Evolutionary conservation across 1,139 yeast genomes (phyloP).

Genomic region (Geotrichum restrictum): DNA sequence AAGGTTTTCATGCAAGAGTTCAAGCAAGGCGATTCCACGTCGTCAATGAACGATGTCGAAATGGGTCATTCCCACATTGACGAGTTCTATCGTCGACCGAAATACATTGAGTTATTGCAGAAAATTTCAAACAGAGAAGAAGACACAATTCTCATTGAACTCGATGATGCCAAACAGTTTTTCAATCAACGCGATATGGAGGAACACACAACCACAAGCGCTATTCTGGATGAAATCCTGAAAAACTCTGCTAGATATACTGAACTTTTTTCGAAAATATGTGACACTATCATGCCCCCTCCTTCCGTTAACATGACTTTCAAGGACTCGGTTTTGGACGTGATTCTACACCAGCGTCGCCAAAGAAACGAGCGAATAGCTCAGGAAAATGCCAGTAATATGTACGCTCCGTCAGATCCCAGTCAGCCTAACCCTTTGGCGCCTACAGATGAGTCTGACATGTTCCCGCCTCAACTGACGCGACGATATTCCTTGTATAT

Average conservation of each 20-base stretch:
- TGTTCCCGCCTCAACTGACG: conserved; percentile 81
- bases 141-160: conserved; percentile 64
- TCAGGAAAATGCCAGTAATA: conserved; percentile 60
- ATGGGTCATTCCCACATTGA: conserved; percentile 22
- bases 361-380: conserved; percentile 72
- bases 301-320: conserved; percentile 74
- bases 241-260: conserved; percentile 74
- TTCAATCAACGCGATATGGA: conserved; percentile 44
- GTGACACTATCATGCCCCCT: conserved; percentile 79
- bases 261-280: conserved; percentile 68
- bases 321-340: conserved; percentile 88
- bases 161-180: conserved; percentile 75
- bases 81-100: conserved; percentile 41
- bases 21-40: conserved; percentile 24
- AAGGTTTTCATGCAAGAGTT: conserved; percentile 29
- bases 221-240: conserved; percentile 55
- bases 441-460: conserved; percentile 29
- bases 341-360: conserved; percentile 83
- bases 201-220: conserved; percentile 29
- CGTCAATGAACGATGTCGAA: conserved; percentile 20
- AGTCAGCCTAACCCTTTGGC: conserved; percentile 20
- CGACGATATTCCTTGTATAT: conserved; percentile 85
- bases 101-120: conserved; percentile 74
- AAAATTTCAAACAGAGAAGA: conserved; percentile 77
- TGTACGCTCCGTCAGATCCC: conserved; percentile 30